phyloP scores from a whole-genome alignment of 352 stramenopile genomes.

The Phytophthora boehmeriae region DNA sequence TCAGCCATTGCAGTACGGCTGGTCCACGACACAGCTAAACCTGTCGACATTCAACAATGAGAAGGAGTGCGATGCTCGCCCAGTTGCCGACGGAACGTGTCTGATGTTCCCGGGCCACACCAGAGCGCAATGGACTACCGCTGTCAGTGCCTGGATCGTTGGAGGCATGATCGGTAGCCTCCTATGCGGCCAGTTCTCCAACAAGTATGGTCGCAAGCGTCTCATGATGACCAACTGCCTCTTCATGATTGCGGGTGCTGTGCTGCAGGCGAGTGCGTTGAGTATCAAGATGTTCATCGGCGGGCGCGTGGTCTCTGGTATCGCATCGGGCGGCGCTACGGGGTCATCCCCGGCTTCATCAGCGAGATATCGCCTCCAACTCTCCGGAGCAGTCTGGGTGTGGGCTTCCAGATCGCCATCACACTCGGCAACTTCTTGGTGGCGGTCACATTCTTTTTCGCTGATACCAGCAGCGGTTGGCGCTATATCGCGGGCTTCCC shows the following conservation, averaged over 20 bases:
- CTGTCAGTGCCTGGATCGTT: constrained; percentile 62
- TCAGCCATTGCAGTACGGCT: constrained; percentile 42
- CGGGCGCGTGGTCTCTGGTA: constrained; percentile 42
- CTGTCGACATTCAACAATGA: constrained; percentile 39
- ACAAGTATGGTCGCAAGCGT: constrained; percentile 49
- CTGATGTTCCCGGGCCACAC: constrained; percentile 32
- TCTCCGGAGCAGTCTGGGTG: constrained; percentile 37
- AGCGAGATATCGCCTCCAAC: constrained; percentile 48
- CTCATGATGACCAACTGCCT: constrained; percentile 33
- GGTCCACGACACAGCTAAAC: constrained; percentile 60
- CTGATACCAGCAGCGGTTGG: constrained; percentile 28
- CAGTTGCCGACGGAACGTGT: constrained; percentile 33
- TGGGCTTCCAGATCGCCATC: constrained; percentile 50
- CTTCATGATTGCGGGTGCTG: constrained; percentile 43
- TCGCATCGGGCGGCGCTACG: constrained; percentile 42
- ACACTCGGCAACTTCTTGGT: constrained; percentile 43
- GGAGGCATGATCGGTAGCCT: constrained; percentile 61
- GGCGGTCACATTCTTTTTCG: constrained; percentile 45
- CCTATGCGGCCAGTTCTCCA: constrained; percentile 32
- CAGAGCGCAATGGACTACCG: constrained; percentile 48
- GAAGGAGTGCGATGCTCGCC: constrained; percentile 44
- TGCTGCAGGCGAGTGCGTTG: constrained; percentile 39
- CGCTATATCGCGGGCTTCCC: constrained; percentile 42
- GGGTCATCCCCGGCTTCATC: constrained; percentile 43
- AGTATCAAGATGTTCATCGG: constrained; percentile 40